Evolutionary conservation across 1,284 basidiomycete species (phyloP), one percentile per base, ranked within the genome.

Genomic region (Pseudozyma sp.): DNA sequence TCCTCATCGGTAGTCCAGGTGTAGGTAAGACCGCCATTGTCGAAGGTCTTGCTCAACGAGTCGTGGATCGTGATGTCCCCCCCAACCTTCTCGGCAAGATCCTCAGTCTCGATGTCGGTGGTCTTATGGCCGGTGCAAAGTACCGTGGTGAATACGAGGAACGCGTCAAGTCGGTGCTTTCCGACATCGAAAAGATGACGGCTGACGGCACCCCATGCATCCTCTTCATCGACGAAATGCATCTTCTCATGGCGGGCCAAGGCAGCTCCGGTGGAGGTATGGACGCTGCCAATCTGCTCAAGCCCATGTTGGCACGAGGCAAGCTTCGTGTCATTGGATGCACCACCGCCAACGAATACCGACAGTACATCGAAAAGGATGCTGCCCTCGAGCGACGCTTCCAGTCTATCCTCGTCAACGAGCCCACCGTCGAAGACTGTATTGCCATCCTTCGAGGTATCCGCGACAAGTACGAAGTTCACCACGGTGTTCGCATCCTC

Each of bases 141-240:
- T 96, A 93, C 88, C 94, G 94, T 86, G 95, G 95, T 67, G 94
- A 98, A 87, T 99, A 95, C 86, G 96, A 99, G 86, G 96, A 99
- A 85, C 92, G 96, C 52, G 91, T 98, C 86, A 98, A 97, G 86
- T 88, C 92, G 13, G 94, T 98, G 65, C 87, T 98, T 54, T 82
- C 85, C 85, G 97, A 99, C 86, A 91, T 98, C 70, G 96, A 98
- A 86, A 95, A 97, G 86, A 90, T 93, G 5, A 88, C 91, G 0
- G 91, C 94, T 59, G 90, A 94, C 51, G 94, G 93, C 47, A 90
- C 88, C 3, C 91, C 92, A 25, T 90, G 97, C 81, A 94, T 98
- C 76, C 89, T 99, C 42, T 98, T 98, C 88, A 91, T 98, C 79
- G 95, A 99, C 82, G 96, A 98, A 85, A 88, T 86, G 78, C 80